Evolutionary conservation across 1,284 basidiomycete genomes (phyloP).

Genomic region (Apiotrichum brassicae): DNA sequence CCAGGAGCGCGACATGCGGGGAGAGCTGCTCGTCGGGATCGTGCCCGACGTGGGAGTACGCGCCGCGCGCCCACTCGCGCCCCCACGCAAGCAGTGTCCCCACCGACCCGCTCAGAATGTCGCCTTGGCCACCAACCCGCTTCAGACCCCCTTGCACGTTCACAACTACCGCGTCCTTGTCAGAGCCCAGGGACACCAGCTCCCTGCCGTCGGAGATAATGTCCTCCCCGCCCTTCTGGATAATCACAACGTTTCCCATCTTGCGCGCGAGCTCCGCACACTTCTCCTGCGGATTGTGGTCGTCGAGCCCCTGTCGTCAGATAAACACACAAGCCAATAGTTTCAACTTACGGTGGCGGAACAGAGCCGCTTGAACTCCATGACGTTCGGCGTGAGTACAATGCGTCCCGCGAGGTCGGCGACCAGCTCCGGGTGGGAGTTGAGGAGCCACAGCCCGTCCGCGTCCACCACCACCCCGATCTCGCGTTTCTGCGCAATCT

Average conservation of each 20-base stretch:
- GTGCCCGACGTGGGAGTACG: slow-evolving; percentile 56
- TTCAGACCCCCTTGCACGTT: slow-evolving; percentile 66
- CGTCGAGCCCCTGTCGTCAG: slow-evolving; percentile 48
- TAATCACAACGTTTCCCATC: slow-evolving; percentile 78
- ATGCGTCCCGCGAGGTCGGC: slow-evolving; percentile 53
- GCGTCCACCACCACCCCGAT: slow-evolving; percentile 93
- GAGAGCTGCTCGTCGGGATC: slow-evolving; percentile 50
- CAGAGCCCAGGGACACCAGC: slow-evolving; percentile 22
- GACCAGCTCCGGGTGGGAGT: slow-evolving; percentile 60
- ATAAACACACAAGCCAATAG: not conserved
- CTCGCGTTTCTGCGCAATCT: slow-evolving; percentile 52
- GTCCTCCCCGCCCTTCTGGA: slow-evolving; percentile 78
- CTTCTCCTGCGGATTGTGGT: slow-evolving; percentile 50
- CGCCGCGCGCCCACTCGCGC: slow-evolving; percentile 77
- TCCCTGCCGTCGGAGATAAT: slow-evolving; percentile 47
- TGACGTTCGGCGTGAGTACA: slow-evolving; percentile 81
- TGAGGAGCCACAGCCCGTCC: slow-evolving; percentile 55
- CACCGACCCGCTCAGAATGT: slow-evolving; percentile 79
- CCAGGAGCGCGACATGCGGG: slow-evolving; percentile 67
- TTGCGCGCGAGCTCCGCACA: slow-evolving; percentile 61
- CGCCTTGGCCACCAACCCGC: slow-evolving; percentile 92
- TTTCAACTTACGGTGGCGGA: slow-evolving; percentile 58
- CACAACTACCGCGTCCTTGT: slow-evolving; percentile 13
- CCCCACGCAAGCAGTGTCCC: slow-evolving; percentile 92
- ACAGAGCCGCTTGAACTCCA: slow-evolving; percentile 82